Evolutionary conservation across 2,329 filamentous ascomycete species (phyloP), one percentile per base, ranked within the genome.

Genomic region (Epichloe uncinata): DNA sequence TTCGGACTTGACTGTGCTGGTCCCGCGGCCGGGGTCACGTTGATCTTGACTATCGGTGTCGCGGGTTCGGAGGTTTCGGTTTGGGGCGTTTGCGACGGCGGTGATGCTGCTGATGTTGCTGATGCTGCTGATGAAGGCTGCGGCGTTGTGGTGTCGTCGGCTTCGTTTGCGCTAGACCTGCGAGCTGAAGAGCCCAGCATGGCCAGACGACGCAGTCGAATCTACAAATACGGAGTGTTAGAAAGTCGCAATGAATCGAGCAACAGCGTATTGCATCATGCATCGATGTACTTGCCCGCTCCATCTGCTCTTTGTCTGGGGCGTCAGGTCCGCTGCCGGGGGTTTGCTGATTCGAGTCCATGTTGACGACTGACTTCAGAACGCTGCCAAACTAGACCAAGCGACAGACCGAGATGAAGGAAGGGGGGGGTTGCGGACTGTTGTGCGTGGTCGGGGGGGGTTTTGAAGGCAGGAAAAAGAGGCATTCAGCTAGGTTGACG

Each of bases 281-380:
- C 6, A 15, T n/a, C 15, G 6, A 43, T 30, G 13, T 18, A 53
- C 64, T 60, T 62, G 72, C 74, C 71, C 77, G 72, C 53, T 77
- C 75, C 74, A 79, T 79, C 61, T 74, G 77, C 61, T 78, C 74
- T 59, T 73, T 72, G 57, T 79, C 75, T 20, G 76, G 76, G 52
- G 73, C 76, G 57, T 79, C 77, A 45, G 67, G 67, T 57, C 65
- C 65, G 42, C 62, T 58, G 56, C 63, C 64, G 20, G 63, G 18
- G 61, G 61, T 66, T 56, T 69, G 67, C 51, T 72, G 67, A 62
- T 69, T 69, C 13, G 72, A 66, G 55, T 77, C 73, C 74, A 77
- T 68, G 51, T 20, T 53, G 56, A 46, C 45, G 45, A 16, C 18
- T 26, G 13, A 45, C 7, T 18, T n/a, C 22, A 47, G 44, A 12